Conservation (phyloP, 2,329 filamentous ascomycete genomes). For the Fusarium sarcochroum region DNA sequence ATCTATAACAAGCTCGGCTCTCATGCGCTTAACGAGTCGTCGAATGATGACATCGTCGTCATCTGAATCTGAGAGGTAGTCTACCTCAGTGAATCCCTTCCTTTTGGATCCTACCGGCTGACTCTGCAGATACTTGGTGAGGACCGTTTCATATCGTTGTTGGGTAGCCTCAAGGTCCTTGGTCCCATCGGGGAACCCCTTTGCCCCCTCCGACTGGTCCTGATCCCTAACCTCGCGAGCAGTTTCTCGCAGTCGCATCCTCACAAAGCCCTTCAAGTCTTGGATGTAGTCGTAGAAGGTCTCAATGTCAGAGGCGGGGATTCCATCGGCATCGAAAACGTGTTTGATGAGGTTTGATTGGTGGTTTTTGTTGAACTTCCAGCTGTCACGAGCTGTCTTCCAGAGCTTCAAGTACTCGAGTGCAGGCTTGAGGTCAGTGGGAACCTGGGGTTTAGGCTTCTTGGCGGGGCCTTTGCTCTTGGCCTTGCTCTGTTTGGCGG, state of each 20-base stretch:
- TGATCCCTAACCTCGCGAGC: conserved; percentile 73
- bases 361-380: conserved; percentile 98
- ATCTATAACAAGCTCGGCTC: conserved; percentile 70
- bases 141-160: conserved; percentile 68
- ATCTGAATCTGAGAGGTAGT: conserved; percentile 64
- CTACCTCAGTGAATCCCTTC: conserved; percentile 67
- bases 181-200: conserved; percentile 65
- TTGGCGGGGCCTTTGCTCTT: conserved; percentile 57
- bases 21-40: conserved; percentile 73
- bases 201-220: conserved; percentile 65
- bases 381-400: conserved; percentile 76
- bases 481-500: conserved; percentile 50
- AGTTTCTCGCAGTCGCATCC: conserved; percentile 76
- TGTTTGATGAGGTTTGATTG: conserved; percentile 89
- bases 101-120: conserved; percentile 57
- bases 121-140: conserved; percentile 62
- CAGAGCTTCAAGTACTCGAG: conserved; percentile 84
- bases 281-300: conserved; percentile 83
- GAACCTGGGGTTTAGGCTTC: conserved; percentile 56
- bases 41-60: conserved; percentile 66
- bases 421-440: conserved; percentile 70
- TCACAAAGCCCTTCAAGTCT: conserved; percentile 81
- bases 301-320: conserved; percentile 78
- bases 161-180: conserved; percentile 64
- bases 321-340: conserved; percentile 77